Evolutionary conservation across 176 grass and related monocot genomes (phyloP).

Genomic region (Triticum turgidum): DNA sequence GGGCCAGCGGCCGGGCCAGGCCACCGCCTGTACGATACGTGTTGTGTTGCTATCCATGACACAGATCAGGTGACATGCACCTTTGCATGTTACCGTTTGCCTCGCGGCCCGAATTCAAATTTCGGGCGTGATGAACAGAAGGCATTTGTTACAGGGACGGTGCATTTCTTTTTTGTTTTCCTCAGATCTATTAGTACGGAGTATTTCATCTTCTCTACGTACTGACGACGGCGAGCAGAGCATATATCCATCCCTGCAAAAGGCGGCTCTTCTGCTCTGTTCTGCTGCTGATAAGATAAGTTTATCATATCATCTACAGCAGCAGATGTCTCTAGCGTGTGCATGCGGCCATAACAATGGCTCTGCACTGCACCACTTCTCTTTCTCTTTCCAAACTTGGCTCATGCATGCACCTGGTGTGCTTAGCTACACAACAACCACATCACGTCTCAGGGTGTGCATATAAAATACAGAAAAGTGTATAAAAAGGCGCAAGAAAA

Average conservation of each 20-base stretch:
- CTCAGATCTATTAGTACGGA: background rate
- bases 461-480: no score
- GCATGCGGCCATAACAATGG: background rate
- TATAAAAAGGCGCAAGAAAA: background rate
- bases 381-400: background rate
- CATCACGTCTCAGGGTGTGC: background rate
- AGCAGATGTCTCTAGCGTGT: background rate
- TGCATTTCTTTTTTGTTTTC: background rate
- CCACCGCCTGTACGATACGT: background rate
- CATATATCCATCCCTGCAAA: background rate
- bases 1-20: background rate
- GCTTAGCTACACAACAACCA: background rate
- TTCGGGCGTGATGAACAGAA: background rate
- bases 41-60: background rate
- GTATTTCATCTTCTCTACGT: background rate
- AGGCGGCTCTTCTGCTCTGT: background rate
- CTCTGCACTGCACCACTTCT: background rate
- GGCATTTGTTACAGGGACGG: background rate
- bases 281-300: conserved; percentile 43
- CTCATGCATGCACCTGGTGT: conserved; percentile 28
- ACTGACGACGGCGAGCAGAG: background rate
- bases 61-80: no score
- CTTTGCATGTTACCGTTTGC: no score
- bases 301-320: conserved; percentile 41
- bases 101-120: no score